A percentile compares a stretch with the other conserved stretches of the same genome.
Conservation (phyloP, 2,329 filamentous ascomycete genomes). For the Sporothrix pseudoabietina region DNA sequence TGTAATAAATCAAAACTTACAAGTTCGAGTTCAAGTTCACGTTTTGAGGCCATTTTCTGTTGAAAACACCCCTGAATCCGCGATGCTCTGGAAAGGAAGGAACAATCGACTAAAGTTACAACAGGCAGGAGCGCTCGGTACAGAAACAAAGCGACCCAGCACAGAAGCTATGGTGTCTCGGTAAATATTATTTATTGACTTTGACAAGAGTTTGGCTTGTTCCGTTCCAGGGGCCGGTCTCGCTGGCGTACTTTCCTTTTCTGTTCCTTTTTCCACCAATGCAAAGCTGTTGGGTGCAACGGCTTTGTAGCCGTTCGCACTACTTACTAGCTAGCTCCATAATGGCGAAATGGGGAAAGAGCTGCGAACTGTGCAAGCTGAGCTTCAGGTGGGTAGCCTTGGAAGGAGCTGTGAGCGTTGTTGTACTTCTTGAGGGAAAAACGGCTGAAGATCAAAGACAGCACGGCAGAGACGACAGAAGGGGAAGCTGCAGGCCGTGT, state of each 20-base stretch:
- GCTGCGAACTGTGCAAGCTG: neutral
- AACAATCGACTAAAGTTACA: neutral
- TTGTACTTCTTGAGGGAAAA: neutral
- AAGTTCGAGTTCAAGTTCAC: neutral
- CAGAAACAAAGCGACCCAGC: neutral
- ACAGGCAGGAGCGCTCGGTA: neutral
- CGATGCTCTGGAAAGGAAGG: neutral
- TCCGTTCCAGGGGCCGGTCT: neutral
- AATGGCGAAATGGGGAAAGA: slow-evolving; percentile 7
- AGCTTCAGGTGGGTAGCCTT: slow-evolving; percentile 1
- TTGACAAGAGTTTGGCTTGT: neutral
- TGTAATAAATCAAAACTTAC: neutral
- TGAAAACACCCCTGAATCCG: neutral
- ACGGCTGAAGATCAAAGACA: neutral
- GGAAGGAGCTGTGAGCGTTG: neutral
- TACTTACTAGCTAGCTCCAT: neutral
- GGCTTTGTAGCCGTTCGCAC: neutral
- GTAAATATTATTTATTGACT: neutral
- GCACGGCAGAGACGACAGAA: neutral
- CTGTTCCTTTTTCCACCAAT: neutral
- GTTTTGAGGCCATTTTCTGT: neutral
- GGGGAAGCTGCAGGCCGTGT: slow-evolving; percentile 9
- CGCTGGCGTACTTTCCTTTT: neutral
- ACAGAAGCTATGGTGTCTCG: neutral
- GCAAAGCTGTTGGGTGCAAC: neutral